Evolutionary conservation across 2,329 filamentous ascomycete genomes (phyloP), one percentile per base, ranked within the genome.

Genomic region (Alternaria sp.): DNA sequence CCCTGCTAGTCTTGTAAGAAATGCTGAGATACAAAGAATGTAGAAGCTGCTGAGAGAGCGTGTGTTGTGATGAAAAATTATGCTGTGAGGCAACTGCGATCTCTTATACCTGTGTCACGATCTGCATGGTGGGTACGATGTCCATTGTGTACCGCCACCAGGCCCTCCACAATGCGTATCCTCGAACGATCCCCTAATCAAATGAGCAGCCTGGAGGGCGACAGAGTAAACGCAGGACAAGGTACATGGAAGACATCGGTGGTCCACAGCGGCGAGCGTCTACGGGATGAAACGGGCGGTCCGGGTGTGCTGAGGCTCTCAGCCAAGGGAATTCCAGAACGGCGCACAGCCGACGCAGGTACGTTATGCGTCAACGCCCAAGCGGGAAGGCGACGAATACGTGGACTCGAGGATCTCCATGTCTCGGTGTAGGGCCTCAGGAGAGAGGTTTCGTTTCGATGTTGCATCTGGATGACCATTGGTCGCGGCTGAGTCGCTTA

Each of bases 151-250:
- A 41, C 38, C 57, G 57, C 66, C 63, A 69, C 66, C 18, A 46
- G 48, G 20, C 30, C 45, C 60, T 59, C 62, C 51, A 16, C 43
- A 22, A 27, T 34, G 30, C 30, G 60, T 34, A 48, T 43, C 56
- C 41, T 60, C 59, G 60, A 62, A 49, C 49, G 63, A 70, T 72
- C 74, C 73, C 50, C 61, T 72, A 78, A 78, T 78, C 68, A 73
- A 68, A 71, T 53, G 54, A 44, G 34, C 44, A 59, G 66, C 68
- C 71, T 75, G 64, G 67, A 69, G 53, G 55, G 48, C 55, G 62
- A 62, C 56, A 64, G 56, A 48, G 59, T 55, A 60, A 60, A 69
- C 62, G 64, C 66, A 66, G 70, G 72, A 74, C 72, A 72, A 59
- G 51, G 62, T 61, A 34, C 64, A 66, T 65, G 60, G 63, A 25